Percentiles rank a stretch among this genome's conserved stretches.
Conservation (phyloP, 2,329 filamentous ascomycete species). For the Fusarium sulawesiense region DNA sequence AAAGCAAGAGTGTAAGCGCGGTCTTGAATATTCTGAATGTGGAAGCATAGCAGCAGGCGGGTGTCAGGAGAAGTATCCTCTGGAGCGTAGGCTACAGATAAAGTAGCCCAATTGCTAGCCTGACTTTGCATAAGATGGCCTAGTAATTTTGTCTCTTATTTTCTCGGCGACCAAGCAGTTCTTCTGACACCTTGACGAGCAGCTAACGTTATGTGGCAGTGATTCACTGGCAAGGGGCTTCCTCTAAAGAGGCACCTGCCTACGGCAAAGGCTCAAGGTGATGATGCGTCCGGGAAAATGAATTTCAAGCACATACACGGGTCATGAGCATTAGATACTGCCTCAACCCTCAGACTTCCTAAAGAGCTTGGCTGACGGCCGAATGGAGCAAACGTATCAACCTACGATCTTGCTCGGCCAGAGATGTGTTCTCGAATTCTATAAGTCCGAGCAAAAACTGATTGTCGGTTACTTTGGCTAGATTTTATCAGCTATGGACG, state of each 20-base stretch:
- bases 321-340: neutral
- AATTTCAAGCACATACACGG: neutral
- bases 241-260: neutral
- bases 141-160: too few species aligned
- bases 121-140: too few species aligned
- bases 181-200: too few species aligned
- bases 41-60: neutral
- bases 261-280: neutral
- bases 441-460: neutral
- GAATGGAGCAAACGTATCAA: neutral
- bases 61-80: too few species aligned
- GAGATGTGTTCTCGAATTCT: neutral
- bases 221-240: conserved; percentile 13
- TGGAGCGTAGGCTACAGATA: too few species aligned
- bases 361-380: neutral
- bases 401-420: neutral
- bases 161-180: too few species aligned
- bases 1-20: neutral
- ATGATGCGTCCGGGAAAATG: neutral
- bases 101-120: too few species aligned
- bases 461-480: neutral
- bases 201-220: neutral
- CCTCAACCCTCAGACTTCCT: neutral
- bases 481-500: neutral
- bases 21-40: neutral